These are phyloP conservation scores for Schwanniomyces occidentalis DNA, from an alignment of 805 yeast genomes.

Conservation along the genomic window DNA sequence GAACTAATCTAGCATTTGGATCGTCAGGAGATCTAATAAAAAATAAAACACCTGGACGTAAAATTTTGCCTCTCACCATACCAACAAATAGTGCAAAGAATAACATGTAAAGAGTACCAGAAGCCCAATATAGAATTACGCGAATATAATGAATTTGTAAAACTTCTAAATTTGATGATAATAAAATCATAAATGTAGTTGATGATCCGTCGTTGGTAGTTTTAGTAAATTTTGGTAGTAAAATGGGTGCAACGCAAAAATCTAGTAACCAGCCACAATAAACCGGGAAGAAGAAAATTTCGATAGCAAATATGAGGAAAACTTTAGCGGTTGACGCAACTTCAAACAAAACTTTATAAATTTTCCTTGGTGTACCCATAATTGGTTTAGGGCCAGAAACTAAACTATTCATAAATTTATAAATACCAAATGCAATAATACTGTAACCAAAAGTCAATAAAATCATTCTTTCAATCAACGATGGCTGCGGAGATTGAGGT, in stretches of 20 bases:
- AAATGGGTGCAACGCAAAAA: constrained; percentile 62
- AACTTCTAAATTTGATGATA: constrained; percentile 19
- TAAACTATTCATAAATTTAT: constrained; percentile 30
- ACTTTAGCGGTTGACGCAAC: constrained; percentile 69
- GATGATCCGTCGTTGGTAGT: constrained; percentile 8
- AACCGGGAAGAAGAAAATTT: constrained; percentile 81
- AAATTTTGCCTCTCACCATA: constrained; percentile 68
- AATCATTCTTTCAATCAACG: constrained; percentile 37
- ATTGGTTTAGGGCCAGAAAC: constrained; percentile 43
- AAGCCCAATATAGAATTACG: constrained; percentile 51
- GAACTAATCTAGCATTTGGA: constrained; percentile 81
- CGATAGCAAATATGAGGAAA: constrained; percentile 70
- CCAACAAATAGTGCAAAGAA: constrained; percentile 83
- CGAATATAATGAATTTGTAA: constrained; percentile 21
- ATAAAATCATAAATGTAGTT: constrained; percentile 17
- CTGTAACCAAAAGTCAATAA: constrained; percentile 37
- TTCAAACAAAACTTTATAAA: constrained; percentile 56
- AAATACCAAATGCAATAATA: constrained; percentile 21
- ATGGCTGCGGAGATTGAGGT: constrained; percentile 24
- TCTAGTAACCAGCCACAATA: constrained; percentile 81
- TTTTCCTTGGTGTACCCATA: constrained; percentile 48
- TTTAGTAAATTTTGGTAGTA: constrained; percentile 20
- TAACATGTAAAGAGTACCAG: constrained; percentile 87
- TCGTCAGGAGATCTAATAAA: constrained; percentile 95
- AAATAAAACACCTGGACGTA: constrained; percentile 86